Base-by-base conservation (phyloP, 1,284 basidiomycete species). In the Phlebopus sp. region DNA sequence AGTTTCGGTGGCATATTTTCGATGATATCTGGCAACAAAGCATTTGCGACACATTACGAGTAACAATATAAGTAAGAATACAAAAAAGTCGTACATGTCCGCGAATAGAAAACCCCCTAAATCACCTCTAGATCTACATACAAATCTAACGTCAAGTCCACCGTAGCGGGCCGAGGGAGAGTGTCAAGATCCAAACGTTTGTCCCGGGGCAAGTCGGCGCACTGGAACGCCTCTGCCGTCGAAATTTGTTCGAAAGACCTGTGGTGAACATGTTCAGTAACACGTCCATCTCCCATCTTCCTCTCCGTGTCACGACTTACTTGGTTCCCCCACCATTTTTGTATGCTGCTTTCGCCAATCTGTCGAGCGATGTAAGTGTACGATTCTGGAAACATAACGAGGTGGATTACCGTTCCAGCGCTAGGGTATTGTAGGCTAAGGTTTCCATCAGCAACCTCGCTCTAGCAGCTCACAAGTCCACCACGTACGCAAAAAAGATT, bases 281-380 rank as follows among this genome's bases (percentile, higher is more conserved):
- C n/a, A n/a, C n/a, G n/a, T n/a, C n/a, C n/a, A n/a, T n/a, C n/a
- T n/a, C n/a, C n/a, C n/a, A n/a, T n/a, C n/a, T n/a, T n/a, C n/a
- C n/a, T n/a, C n/a, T n/a, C n/a, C n/a, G n/a, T n/a, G n/a, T n/a
- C n/a, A n/a, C n/a, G 51, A 25, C 58, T 39, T 35, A 64, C 67
- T 5, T 66, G 74, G 53, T 79, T 81, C 7, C 78, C 79, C 78
- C 78, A 81, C 80, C 80, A 82, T 0, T 46, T 56, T 17, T 63
- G 59, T 43, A 82, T 63, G 18, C 59, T 74, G 30, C 60, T 50
- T 11, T 47, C 25, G 2, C 80, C 78, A 44, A 82, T 79, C 65
- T 75, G 39, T 7, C 55, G 29, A 45, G n/a, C 38, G 25, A 32
- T 39, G 14, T 49, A 14, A 42, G 50, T 50, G 15, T 9, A 29